Evolutionary conservation across 1,284 basidiomycete genomes (phyloP).

Genomic region (Rhodotorula sp.): DNA sequence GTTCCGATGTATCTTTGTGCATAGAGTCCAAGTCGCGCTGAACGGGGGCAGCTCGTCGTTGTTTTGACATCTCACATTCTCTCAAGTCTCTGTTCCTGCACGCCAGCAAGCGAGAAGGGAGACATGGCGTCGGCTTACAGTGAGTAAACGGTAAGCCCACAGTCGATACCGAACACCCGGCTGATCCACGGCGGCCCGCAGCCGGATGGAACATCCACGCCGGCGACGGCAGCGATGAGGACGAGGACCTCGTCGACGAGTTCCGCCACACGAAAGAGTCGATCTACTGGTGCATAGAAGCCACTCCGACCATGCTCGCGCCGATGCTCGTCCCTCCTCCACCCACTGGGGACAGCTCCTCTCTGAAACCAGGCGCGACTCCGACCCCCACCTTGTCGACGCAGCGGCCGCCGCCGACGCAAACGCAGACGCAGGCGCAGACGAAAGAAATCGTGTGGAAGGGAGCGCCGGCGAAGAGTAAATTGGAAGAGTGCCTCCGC

Average conservation of each 20-base stretch:
- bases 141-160: not conserved
- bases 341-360: constrained; percentile 47
- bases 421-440: not conserved
- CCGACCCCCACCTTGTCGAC: constrained; percentile 5
- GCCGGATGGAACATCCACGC: constrained; percentile 16
- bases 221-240: constrained; percentile 24
- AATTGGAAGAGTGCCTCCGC: constrained; percentile 36
- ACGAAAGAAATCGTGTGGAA: constrained; percentile 17
- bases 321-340: constrained; percentile 60
- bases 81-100: not conserved
- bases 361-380: not conserved
- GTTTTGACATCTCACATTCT: not conserved
- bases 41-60: not conserved
- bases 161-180: too few relatives aligned
- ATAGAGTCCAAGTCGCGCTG: too few relatives aligned
- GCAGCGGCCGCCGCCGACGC: not conserved
- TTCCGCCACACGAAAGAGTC: constrained; percentile 75
- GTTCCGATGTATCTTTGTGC: too few relatives aligned
- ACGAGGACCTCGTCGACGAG: constrained; percentile 30
- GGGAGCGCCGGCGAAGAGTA: constrained; percentile 27
- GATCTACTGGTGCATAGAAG: constrained; percentile 89
- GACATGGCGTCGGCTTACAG: not conserved
- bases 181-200: constrained; percentile 1
- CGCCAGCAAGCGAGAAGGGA: not conserved
- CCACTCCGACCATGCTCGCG: constrained; percentile 80